Percentiles rank a stretch among this genome's conserved stretches.
These are phyloP conservation scores for Suillus cothurnatus DNA, from an alignment of 768 basidiomycete species.

Conservation along the genomic window DNA sequence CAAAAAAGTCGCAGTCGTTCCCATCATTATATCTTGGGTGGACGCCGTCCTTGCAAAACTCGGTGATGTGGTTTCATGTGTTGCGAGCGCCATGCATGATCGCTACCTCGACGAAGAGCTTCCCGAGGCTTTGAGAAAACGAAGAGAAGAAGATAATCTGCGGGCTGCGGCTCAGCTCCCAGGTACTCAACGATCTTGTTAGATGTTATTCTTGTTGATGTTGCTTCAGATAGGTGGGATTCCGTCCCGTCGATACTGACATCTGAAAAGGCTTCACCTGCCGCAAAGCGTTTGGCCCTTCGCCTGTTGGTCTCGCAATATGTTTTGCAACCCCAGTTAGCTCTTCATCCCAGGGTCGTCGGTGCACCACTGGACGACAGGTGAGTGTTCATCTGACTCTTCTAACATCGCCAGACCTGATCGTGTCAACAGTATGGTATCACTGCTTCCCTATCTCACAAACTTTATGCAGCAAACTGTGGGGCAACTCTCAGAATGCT, in stretches of 20 bases:
- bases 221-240: conserved; percentile 53
- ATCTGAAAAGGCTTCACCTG: conserved; percentile 56
- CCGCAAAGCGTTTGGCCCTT: conserved; percentile 60
- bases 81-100: conserved; percentile 30
- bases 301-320: conserved; percentile 56
- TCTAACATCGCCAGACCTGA: neutral
- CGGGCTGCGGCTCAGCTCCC: conserved; percentile 72
- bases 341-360: neutral
- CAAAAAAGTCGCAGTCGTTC: conserved; percentile 21
- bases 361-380: neutral
- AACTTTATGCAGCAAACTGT: conserved; percentile 7
- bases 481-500: conserved; percentile 7
- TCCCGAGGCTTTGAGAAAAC: conserved; percentile 36
- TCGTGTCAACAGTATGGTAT: neutral
- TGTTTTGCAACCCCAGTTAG: conserved; percentile 51
- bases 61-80: conserved; percentile 36
- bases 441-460: neutral
- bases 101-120: conserved; percentile 16
- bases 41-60: conserved; percentile 61
- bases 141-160: conserved; percentile 52
- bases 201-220: conserved; percentile 12
- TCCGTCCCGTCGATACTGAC: conserved; percentile 45
- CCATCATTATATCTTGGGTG: conserved; percentile 61
- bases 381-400: neutral
- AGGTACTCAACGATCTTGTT: conserved; percentile 36